Base-by-base conservation (phyloP, 345 rosid species). In the Sisymbrium altissimum region DNA sequence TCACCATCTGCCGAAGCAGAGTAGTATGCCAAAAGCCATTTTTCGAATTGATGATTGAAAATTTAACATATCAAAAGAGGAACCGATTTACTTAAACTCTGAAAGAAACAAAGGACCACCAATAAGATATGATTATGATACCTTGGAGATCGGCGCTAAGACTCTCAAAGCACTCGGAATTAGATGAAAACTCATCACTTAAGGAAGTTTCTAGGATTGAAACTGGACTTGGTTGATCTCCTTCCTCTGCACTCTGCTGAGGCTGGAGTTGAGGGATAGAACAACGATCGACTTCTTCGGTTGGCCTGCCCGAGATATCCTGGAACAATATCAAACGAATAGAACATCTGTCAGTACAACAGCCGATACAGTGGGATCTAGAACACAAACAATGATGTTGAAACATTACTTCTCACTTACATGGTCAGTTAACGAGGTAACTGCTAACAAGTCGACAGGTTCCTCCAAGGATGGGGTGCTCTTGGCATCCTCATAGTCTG, bases 141-240 rank as follows among this genome's bases (percentile, higher is more conserved):
- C 98, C 97, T 70, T 90, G 91, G 43, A 93, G 86, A 72, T 93
- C 98, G 38, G 97, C 92, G 46, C 83, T 88, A 66, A 93, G 77
- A 72, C 93, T 83, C 85, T 85, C 97, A 78, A 93, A 93, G 83
- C 94, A 87, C 74, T 87, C 92, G 2, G 97, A 88, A 74, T 88
- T 82, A 21, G 88, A 85, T 65, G 96, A 90, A 25, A 81, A 45
- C 65, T 93, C 93, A 68, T 90, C 91, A 58, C 87, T 74, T 32
- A 85, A 88, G 66, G 93, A 83, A 75, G 93, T 80, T 81, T 90
- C 91, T 52, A 86, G 83, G 74, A 90, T 82, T 33, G 98, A 92
- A 66, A 88, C 81, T 14, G 96, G 97, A 83, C 93, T 90, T 11
- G 97, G 98, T 74, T 90, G 96, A 56, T 90, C 91, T 25, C 76